A percentile compares a stretch with the other conserved stretches of the same genome.
Conservation (phyloP, 495 filamentous ascomycete genomes). For the Beverwykella pulmonaria region DNA sequence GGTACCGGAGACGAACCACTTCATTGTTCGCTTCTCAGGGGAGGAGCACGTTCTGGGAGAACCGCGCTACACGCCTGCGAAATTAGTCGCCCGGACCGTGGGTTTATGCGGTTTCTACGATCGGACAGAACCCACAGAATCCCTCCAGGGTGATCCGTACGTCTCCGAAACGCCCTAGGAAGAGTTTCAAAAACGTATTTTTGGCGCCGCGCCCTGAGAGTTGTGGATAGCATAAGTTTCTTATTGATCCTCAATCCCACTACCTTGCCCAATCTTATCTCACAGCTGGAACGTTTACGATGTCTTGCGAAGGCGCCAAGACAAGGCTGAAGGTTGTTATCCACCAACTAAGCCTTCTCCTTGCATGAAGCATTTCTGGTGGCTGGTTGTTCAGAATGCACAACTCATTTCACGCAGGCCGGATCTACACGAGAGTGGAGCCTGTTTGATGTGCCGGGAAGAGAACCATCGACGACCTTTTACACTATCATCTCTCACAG, state of each 20-base stretch:
- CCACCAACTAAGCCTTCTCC: not conserved
- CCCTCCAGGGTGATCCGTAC: slow-evolving; percentile 1
- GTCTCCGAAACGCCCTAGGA: slow-evolving; percentile 10
- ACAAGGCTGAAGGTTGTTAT: slow-evolving; percentile 22
- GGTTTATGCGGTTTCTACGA: slow-evolving; percentile 2
- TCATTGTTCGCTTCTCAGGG: not conserved
- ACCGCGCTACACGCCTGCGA: not conserved
- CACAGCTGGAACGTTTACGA: not conserved
- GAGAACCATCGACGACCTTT: not conserved
- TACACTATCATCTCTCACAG: not conserved
- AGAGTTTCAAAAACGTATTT: slow-evolving; percentile 16
- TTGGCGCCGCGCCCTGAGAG: not conserved
- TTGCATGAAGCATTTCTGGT: slow-evolving; percentile 10
- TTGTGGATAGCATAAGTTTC: slow-evolving; percentile 8
- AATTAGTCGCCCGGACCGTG: not conserved
- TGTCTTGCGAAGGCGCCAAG: not conserved
- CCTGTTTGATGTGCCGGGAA: not conserved
- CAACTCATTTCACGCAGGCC: not conserved
- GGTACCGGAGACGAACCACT: not conserved
- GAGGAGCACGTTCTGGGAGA: not conserved
- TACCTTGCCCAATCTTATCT: slow-evolving; percentile 1
- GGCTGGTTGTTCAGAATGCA: slow-evolving; percentile 1
- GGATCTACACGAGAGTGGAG: slow-evolving; percentile 4
- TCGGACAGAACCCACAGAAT: not conserved
- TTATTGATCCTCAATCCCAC: slow-evolving; percentile 18